phyloP scores from a whole-genome alignment of 2,329 filamentous ascomycete genomes.

The Pseudofabraea citricarpa region DNA sequence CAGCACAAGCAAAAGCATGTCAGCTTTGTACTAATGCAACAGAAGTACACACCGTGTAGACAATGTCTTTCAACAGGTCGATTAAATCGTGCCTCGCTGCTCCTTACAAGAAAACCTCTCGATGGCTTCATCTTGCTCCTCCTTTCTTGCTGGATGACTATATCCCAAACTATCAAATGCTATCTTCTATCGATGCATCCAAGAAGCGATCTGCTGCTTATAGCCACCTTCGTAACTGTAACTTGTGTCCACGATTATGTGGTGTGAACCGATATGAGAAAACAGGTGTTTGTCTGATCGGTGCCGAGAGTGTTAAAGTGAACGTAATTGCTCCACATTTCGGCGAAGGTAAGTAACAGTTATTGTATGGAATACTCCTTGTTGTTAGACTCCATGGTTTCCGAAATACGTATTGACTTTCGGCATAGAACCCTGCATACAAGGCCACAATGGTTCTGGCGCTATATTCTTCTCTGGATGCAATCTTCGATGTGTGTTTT shows the following conservation, averaged over 20 bases:
- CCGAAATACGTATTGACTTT: not conserved
- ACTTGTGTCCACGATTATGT: constrained; percentile 73
- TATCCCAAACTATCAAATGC: constrained; percentile 64
- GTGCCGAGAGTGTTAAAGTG: constrained; percentile 67
- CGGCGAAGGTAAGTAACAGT: constrained; percentile 55
- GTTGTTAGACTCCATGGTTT: not conserved
- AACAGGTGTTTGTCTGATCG: constrained; percentile 74
- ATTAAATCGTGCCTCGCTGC: no score
- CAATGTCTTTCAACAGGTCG: no score
- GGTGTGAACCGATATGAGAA: constrained; percentile 77
- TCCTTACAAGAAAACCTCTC: no score
- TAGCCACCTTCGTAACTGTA: constrained; percentile 72
- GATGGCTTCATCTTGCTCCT: constrained; percentile 46
- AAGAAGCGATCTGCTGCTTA: constrained; percentile 72
- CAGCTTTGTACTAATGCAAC: no score
- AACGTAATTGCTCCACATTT: constrained; percentile 85
- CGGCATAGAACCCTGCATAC: constrained; percentile 64
- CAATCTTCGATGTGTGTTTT: constrained; percentile 58
- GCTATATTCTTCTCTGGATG: constrained; percentile 60
- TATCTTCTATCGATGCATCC: constrained; percentile 63
- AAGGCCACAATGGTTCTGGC: constrained; percentile 76
- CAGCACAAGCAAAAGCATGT: no score
- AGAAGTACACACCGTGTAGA: no score
- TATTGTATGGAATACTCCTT: constrained; percentile 3
- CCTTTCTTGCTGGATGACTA: constrained; percentile 72